These are phyloP conservation scores for Quercus berberidifolia DNA, from an alignment of 306 rosid species.

Conservation along the genomic window DNA sequence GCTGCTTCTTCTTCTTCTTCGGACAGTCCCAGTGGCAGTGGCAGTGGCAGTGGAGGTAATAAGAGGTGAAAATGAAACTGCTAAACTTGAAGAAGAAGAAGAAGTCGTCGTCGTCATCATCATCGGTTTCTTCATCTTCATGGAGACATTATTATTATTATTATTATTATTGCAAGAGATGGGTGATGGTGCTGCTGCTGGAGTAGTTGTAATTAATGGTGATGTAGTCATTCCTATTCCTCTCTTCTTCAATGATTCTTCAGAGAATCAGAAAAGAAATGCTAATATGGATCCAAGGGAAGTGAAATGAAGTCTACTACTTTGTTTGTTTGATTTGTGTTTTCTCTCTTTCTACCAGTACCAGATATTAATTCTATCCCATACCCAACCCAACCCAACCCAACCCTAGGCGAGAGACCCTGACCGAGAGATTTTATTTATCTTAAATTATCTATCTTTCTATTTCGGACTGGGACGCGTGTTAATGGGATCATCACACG, in stretches of 20 bases:
- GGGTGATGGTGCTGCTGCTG: neutral
- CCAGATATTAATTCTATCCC: neutral
- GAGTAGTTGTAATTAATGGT: neutral
- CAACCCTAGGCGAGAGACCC: neutral
- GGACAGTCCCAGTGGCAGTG: neutral
- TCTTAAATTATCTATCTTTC: neutral
- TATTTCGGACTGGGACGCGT: neutral
- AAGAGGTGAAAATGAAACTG: neutral
- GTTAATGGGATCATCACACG: neutral
- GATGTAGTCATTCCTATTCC: neutral
- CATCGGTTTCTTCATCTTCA: neutral
- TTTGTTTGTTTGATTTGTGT: no score
- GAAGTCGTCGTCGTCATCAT: neutral
- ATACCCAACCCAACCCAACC: neutral
- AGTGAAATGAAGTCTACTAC: no score
- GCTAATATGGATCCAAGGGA: no score
- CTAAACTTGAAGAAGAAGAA: neutral
- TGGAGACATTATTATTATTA: neutral
- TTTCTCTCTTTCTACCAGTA: no score
- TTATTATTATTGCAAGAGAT: neutral
- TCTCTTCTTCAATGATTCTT: no score
- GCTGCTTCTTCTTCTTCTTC: conserved; percentile 4
- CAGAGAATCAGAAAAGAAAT: no score
- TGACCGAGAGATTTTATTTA: neutral
- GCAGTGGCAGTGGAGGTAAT: neutral